Percentiles rank a stretch among this genome's conserved stretches.
phyloP scores from a whole-genome alignment of 169 alveolate genomes.

The Cryptosporidium bovis region DNA sequence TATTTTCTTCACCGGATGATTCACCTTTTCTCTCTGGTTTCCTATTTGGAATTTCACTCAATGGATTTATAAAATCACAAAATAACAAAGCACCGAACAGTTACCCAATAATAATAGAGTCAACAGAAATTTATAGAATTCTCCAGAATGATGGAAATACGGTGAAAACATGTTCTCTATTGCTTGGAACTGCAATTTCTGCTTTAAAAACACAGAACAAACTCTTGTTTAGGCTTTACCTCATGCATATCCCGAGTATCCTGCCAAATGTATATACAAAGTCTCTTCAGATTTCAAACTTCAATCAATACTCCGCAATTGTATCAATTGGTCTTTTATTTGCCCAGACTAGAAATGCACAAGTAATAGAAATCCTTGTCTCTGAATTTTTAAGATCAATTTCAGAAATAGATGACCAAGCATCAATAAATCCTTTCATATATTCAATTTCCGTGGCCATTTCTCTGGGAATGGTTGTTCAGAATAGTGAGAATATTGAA shows the following conservation, averaged over 20 bases:
- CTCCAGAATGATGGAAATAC: slow-evolving; percentile 61
- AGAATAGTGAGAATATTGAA: slow-evolving; percentile 5
- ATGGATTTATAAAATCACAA: slow-evolving; percentile 14
- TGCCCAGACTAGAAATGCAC: slow-evolving; percentile 50
- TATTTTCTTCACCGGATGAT: slow-evolving; percentile 26
- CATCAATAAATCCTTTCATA: slow-evolving; percentile 33
- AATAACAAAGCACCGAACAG: background rate
- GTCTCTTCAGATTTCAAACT: slow-evolving; percentile 56
- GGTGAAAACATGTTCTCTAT: slow-evolving; percentile 34
- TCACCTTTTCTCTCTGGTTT: slow-evolving; percentile 50
- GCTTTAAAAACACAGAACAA: slow-evolving; percentile 57
- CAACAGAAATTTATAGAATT: slow-evolving; percentile 28
- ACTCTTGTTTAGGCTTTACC: slow-evolving; percentile 18
- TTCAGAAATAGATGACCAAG: slow-evolving; percentile 58
- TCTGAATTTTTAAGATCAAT: slow-evolving; percentile 54
- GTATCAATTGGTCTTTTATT: slow-evolving; percentile 49
- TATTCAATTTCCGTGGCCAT: slow-evolving; percentile 57
- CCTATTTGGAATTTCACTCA: slow-evolving; percentile 34
- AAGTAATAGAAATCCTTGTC: slow-evolving; percentile 30
- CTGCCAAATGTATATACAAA: slow-evolving; percentile 64
- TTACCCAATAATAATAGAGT: slow-evolving; percentile 55
- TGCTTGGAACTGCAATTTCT: slow-evolving; percentile 52
- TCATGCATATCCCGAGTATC: slow-evolving; percentile 68
- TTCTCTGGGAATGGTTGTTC: slow-evolving; percentile 59
- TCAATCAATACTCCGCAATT: slow-evolving; percentile 53